These are phyloP conservation scores for Metschnikowia dekortorum DNA, from an alignment of 805 yeast species.

Conservation along the genomic window DNA sequence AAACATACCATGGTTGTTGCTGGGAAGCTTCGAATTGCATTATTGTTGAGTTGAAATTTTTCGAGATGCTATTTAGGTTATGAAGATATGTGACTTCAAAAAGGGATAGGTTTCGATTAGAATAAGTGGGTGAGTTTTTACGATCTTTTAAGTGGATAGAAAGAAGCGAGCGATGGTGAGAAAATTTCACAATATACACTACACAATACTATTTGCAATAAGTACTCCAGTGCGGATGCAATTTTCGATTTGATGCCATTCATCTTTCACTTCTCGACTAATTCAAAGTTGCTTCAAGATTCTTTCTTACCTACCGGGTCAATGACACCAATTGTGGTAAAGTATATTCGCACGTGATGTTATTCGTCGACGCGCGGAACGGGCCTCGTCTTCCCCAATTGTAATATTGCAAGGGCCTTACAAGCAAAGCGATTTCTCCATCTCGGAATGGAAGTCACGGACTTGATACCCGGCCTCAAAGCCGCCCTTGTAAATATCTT, in stretches of 20 bases:
- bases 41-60: background rate
- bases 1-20: constrained; percentile 14
- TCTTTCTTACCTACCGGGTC: background rate
- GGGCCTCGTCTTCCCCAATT: background rate
- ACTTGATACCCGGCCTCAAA: constrained; percentile 36
- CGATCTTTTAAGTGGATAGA: background rate
- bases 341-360: background rate
- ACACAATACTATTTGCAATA: background rate
- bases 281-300: background rate
- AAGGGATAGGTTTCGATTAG: background rate
- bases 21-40: constrained; percentile 13
- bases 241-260: no score
- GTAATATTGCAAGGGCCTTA: constrained; percentile 12
- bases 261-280: background rate
- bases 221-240: background rate
- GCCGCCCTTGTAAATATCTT: constrained; percentile 75
- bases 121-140: background rate
- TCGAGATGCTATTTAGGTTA: background rate
- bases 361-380: background rate
- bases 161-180: constrained; percentile 6
- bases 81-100: background rate
- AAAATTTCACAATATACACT: constrained; percentile 1
- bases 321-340: background rate
- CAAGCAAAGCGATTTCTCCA: constrained; percentile 62
- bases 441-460: constrained; percentile 64